Evolutionary conservation across 1,284 basidiomycete genomes (phyloP).

Genomic region (Fistulinella staudtii): DNA sequence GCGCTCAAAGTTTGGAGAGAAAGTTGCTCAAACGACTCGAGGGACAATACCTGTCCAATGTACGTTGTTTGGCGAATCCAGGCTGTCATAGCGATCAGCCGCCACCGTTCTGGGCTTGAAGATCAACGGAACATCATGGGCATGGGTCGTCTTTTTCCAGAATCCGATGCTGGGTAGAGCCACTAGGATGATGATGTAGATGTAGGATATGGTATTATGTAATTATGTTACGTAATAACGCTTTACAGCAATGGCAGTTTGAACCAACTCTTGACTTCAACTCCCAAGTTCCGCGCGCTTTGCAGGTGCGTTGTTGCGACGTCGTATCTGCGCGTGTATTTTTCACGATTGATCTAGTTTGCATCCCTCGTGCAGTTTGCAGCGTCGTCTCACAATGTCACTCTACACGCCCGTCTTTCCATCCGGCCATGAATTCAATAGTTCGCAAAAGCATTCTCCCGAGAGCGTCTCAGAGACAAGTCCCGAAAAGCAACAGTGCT

Average conservation of each 20-base stretch:
- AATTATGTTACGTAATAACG: not conserved
- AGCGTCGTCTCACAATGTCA: slow-evolving; percentile 32
- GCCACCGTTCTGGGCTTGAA: slow-evolving; percentile 9
- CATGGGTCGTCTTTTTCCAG: slow-evolving; percentile 2
- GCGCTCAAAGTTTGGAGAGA: slow-evolving; percentile 8
- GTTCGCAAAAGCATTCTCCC: slow-evolving; percentile 6
- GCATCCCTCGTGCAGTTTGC: too few relatives aligned
- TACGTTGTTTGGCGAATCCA: slow-evolving; percentile 18
- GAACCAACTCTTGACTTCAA: too few relatives aligned
- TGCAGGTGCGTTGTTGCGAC: too few relatives aligned
- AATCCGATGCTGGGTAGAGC: slow-evolving; percentile 1
- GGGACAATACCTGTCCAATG: slow-evolving; percentile 12
- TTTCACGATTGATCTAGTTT: too few relatives aligned
- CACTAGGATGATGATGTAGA: not conserved
- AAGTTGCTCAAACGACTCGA: slow-evolving; percentile 15
- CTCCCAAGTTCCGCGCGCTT: too few relatives aligned
- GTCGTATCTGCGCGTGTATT: too few relatives aligned
- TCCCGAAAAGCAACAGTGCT: slow-evolving; percentile 15
- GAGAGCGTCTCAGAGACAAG: not conserved
- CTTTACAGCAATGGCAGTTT: too few relatives aligned
- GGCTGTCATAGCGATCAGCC: slow-evolving; percentile 21
- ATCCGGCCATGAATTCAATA: slow-evolving; percentile 10
- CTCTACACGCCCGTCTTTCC: slow-evolving; percentile 36
- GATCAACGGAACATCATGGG: slow-evolving; percentile 19
- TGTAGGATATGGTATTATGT: too few relatives aligned